phyloP scores from a whole-genome alignment of 1,139 yeast species.

The Sugiyamaella neomexicana region DNA sequence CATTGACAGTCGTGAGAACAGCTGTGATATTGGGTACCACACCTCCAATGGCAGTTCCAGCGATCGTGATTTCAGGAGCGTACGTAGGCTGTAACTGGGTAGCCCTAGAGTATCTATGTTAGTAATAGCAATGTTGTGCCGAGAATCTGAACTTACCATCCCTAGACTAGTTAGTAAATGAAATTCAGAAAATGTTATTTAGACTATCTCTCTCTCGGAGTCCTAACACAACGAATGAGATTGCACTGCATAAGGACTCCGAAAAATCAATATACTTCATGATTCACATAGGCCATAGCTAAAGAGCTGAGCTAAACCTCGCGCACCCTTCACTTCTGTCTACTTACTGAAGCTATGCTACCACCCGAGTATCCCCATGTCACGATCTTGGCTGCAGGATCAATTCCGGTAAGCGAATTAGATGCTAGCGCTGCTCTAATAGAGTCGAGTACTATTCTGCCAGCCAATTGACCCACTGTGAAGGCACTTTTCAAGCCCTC shows the following conservation, averaged over 20 bases:
- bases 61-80: slow-evolving; percentile 34
- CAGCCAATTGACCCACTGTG: slow-evolving; percentile 29
- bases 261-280: no score
- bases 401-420: slow-evolving; percentile 24
- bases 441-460: slow-evolving; percentile 28
- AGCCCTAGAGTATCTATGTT: slow-evolving; percentile 29
- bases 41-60: slow-evolving; percentile 31
- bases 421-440: slow-evolving; percentile 28
- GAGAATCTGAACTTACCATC: slow-evolving; percentile 1
- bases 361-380: slow-evolving; percentile 40
- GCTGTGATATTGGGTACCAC: slow-evolving; percentile 27
- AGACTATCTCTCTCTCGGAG: no score
- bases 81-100: slow-evolving; percentile 34
- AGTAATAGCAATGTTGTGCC: neutral
- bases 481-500: slow-evolving; percentile 28
- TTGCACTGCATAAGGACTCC: neutral
- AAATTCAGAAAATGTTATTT: no score
- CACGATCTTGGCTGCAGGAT: slow-evolving; percentile 22
- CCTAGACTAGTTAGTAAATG: slow-evolving; percentile 3
- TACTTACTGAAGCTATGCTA: slow-evolving; percentile 33
- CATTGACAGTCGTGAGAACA: slow-evolving; percentile 25
- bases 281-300: no score
- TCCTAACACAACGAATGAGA: neutral
- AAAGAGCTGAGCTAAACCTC: no score
- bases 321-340: neutral